Evolutionary conservation across 352 stramenopile genomes (phyloP).

Genomic region (Globisporangium ultimum): DNA sequence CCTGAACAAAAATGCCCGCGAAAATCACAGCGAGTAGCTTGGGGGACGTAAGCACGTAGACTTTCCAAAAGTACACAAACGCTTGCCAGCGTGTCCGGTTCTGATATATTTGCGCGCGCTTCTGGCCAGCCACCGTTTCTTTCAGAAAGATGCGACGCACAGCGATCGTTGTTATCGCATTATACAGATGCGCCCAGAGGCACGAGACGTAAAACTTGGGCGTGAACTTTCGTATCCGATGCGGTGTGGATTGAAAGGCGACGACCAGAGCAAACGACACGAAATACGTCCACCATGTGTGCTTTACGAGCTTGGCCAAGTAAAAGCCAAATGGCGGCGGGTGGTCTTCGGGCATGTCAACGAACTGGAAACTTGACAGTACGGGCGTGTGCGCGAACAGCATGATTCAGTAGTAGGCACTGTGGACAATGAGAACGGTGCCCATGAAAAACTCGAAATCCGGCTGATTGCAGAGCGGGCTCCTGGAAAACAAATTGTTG

Average conservation of each 20-base stretch:
- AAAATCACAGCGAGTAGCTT: neutral
- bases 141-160: slow-evolving; percentile 7
- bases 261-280: slow-evolving; percentile 1
- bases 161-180: neutral
- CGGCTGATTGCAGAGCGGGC: neutral
- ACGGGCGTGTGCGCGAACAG: slow-evolving; percentile 1
- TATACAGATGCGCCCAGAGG: slow-evolving; percentile 6
- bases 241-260: neutral
- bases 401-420: neutral
- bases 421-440: neutral
- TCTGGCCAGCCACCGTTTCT: slow-evolving; percentile 5
- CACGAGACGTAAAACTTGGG: slow-evolving; percentile 5
- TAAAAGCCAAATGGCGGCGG: neutral
- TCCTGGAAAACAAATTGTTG: neutral
- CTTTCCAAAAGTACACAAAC: neutral
- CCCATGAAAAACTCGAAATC: slow-evolving; percentile 1
- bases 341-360: neutral
- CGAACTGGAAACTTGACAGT: neutral
- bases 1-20: slow-evolving; percentile 8
- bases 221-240: neutral
- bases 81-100: neutral
- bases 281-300: neutral
- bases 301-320: neutral
- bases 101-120: neutral
- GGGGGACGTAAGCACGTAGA: slow-evolving; percentile 3